phyloP scores from a whole-genome alignment of 2,329 filamentous ascomycete species.

The Thelonectria discophora region DNA sequence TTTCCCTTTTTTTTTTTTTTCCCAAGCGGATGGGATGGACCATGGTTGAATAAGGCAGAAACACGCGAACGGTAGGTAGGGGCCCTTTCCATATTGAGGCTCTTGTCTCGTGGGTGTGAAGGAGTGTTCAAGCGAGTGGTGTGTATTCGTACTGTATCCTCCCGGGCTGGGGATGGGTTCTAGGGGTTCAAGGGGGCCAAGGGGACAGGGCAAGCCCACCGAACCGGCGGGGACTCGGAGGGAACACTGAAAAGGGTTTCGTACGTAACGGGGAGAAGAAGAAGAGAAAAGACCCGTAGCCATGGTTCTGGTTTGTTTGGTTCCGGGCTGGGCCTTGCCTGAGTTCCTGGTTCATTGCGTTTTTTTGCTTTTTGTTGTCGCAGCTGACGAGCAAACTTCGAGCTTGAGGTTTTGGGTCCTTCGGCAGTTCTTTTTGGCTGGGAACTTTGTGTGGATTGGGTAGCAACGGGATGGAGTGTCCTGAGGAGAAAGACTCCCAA shows the following conservation, averaged over 20 bases:
- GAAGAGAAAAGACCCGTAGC: conserved; percentile 13
- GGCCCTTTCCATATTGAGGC: no score
- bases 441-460: no score
- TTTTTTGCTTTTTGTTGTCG: conserved; percentile 18
- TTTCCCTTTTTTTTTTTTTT: neutral
- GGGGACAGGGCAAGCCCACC: no score
- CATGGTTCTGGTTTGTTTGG: conserved; percentile 12
- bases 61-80: no score
- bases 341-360: no score
- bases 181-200: no score
- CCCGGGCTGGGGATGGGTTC: no score
- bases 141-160: no score
- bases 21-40: neutral
- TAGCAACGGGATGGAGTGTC: neutral
- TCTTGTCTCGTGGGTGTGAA: no score
- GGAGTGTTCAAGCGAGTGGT: no score
- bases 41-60: neutral
- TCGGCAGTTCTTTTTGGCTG: conserved; percentile 12
- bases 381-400: conserved; percentile 3
- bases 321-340: neutral
- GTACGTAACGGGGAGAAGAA: conserved; percentile 6
- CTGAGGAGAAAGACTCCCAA: no score
- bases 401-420: conserved; percentile 3
- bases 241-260: neutral
- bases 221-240: no score